Conservation (phyloP, 2,329 filamentous ascomycete genomes). For the Neocatenulostroma microsporum region DNA sequence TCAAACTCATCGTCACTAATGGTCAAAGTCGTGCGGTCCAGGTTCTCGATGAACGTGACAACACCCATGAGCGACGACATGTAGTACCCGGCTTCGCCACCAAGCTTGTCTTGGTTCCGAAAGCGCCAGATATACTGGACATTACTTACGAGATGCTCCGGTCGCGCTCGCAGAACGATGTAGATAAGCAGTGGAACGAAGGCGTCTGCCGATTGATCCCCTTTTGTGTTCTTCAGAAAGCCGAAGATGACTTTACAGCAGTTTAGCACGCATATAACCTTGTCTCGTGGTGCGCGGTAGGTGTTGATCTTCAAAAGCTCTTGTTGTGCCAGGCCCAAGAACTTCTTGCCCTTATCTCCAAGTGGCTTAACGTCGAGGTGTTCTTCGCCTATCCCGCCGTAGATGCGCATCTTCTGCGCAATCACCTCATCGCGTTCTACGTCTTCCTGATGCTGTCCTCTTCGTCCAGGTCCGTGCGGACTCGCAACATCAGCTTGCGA, state of each 20-base stretch:
- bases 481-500: slow-evolving; percentile 27
- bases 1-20: slow-evolving; percentile 95
- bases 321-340: slow-evolving; percentile 82
- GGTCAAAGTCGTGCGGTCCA: slow-evolving; percentile 87
- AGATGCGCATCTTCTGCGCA: slow-evolving; percentile 93
- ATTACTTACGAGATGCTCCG: slow-evolving; percentile 91
- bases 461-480: slow-evolving; percentile 65
- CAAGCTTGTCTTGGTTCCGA: slow-evolving; percentile 92
- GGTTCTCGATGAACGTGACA: slow-evolving; percentile 91
- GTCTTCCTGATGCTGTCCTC: slow-evolving; percentile 95
- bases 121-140: slow-evolving; percentile 97
- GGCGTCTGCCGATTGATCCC: slow-evolving; percentile 89
- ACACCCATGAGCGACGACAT: slow-evolving; percentile 92
- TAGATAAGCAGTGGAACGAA: slow-evolving; percentile 95
- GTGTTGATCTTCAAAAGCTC: slow-evolving; percentile 94
- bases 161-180: slow-evolving; percentile 87
- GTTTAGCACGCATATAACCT: slow-evolving; percentile 96
- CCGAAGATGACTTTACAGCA: slow-evolving; percentile 99
- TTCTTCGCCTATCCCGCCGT: slow-evolving; percentile 86
- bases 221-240: slow-evolving; percentile 81
- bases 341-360: slow-evolving; percentile 77
- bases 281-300: slow-evolving; percentile 93
- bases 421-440: slow-evolving; percentile 95
- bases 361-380: slow-evolving; percentile 87
- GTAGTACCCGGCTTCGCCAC: slow-evolving; percentile 97